These are phyloP conservation scores for Salvia miltiorrhiza DNA, from an alignment of 257 asterid genomes.

Conservation along the genomic window DNA sequence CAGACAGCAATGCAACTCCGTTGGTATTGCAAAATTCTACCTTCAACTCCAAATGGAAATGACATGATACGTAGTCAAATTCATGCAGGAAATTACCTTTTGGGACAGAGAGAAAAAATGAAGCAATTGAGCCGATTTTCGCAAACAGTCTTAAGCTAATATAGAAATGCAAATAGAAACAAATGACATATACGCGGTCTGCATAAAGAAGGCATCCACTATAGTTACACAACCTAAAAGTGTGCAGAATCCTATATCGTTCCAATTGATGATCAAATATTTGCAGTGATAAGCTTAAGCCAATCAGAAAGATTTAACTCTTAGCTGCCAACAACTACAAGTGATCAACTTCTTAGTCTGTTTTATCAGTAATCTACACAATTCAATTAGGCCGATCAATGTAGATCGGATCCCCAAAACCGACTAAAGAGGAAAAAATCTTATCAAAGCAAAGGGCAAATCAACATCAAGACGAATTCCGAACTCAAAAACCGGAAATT, in stretches of 20 bases:
- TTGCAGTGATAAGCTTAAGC: neutral
- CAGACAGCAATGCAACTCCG: constrained; percentile 60
- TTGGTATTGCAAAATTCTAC: constrained; percentile 18
- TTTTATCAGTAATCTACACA: neutral
- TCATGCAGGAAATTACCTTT: neutral
- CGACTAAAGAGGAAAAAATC: neutral
- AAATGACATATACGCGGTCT: neutral
- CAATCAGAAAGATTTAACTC: too few species aligned
- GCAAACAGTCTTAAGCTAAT: neutral
- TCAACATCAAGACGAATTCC: neutral
- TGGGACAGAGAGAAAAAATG: neutral
- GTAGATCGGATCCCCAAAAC: neutral
- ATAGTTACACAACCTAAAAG: neutral
- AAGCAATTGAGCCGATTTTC: neutral
- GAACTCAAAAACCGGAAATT: neutral
- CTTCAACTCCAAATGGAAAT: neutral
- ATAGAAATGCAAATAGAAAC: neutral
- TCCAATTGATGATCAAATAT: neutral
- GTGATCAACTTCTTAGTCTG: neutral
- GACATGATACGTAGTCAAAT: neutral
- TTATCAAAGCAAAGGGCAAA: neutral
- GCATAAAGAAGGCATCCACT: neutral
- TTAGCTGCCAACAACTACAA: neutral
- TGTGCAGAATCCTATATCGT: neutral
- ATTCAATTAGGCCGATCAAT: neutral